Conservation (phyloP, 2,329 filamentous ascomycete genomes). For the Colletotrichum simmondsii region DNA sequence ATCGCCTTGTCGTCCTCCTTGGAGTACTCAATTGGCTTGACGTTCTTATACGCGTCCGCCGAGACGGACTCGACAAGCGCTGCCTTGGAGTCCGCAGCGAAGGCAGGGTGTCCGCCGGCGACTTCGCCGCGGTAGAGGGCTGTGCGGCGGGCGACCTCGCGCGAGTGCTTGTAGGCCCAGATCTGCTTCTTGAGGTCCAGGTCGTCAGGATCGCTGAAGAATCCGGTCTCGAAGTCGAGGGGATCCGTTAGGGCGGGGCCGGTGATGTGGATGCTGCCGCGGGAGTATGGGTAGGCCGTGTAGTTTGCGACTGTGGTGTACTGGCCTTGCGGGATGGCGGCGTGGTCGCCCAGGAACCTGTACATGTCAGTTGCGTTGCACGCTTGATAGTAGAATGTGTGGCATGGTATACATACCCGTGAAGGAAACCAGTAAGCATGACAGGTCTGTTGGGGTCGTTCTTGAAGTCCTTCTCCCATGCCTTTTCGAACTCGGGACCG, state of each 20-base stretch:
- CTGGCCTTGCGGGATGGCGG: slow-evolving; percentile 51
- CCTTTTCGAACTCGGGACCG: slow-evolving; percentile 58
- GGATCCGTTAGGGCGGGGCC: slow-evolving; percentile 46
- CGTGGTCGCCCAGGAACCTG: slow-evolving; percentile 46
- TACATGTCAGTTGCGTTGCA: neutral
- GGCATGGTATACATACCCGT: slow-evolving; percentile 30
- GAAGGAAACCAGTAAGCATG: slow-evolving; percentile 37
- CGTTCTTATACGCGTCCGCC: slow-evolving; percentile 48
- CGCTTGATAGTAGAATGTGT: neutral
- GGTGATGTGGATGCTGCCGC: slow-evolving; percentile 67
- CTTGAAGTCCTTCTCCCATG: slow-evolving; percentile 63
- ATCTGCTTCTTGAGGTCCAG: slow-evolving; percentile 70
- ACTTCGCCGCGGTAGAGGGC: slow-evolving; percentile 62
- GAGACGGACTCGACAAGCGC: slow-evolving; percentile 54
- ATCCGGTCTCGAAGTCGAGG: slow-evolving; percentile 63
- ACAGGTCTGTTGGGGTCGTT: slow-evolving; percentile 39
- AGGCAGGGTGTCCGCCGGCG: slow-evolving; percentile 54
- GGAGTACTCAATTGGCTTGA: slow-evolving; percentile 58
- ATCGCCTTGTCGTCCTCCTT: slow-evolving; percentile 62
- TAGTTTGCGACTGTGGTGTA: slow-evolving; percentile 63
- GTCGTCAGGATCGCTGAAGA: slow-evolving; percentile 56
- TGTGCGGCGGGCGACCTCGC: slow-evolving; percentile 70
- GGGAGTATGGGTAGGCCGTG: slow-evolving; percentile 69
- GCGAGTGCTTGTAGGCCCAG: slow-evolving; percentile 74
- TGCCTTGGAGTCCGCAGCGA: slow-evolving; percentile 53